Percentiles rank a stretch among this genome's conserved stretches.
phyloP scores from a whole-genome alignment of 2,329 filamentous ascomycete species.

The Cytospora chrysosperma region DNA sequence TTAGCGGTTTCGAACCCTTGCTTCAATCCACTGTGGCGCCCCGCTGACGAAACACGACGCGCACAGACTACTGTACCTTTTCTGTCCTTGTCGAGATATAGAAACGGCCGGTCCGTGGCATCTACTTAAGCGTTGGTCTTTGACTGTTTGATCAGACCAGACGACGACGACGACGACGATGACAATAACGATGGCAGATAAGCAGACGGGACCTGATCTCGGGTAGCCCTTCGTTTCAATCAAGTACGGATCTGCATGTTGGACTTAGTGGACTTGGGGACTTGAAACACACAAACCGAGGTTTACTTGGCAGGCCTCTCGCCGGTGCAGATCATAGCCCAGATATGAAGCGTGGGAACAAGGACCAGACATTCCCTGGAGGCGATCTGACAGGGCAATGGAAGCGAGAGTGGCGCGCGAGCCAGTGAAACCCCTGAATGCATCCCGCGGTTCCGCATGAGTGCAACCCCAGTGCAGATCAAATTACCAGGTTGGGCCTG shows the following conservation, averaged over 20 bases:
- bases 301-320: background rate
- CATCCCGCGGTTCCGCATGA: background rate
- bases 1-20: slow-evolving; percentile 13
- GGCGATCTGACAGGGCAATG: background rate
- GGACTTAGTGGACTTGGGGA: background rate
- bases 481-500: background rate
- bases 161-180: too few species aligned
- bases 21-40: slow-evolving; percentile 10
- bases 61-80: background rate
- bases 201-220: too few species aligned
- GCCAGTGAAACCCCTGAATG: slow-evolving; percentile 7
- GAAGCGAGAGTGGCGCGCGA: slow-evolving; percentile 11
- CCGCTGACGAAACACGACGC: slow-evolving; percentile 3
- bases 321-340: background rate
- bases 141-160: too few species aligned
- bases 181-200: too few species aligned
- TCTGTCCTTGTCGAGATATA: background rate
- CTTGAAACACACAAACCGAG: background rate
- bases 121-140: background rate
- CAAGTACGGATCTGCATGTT: too few species aligned
- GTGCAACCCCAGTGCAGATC: slow-evolving; percentile 3
- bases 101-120: background rate
- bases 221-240: background rate
- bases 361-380: slow-evolving; percentile 7
- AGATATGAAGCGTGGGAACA: slow-evolving; percentile 2